Percentiles rank a stretch among this genome's conserved stretches.
Conservation (phyloP, 176 grass and related monocot genomes). For the Echinochloa phyllopogon region DNA sequence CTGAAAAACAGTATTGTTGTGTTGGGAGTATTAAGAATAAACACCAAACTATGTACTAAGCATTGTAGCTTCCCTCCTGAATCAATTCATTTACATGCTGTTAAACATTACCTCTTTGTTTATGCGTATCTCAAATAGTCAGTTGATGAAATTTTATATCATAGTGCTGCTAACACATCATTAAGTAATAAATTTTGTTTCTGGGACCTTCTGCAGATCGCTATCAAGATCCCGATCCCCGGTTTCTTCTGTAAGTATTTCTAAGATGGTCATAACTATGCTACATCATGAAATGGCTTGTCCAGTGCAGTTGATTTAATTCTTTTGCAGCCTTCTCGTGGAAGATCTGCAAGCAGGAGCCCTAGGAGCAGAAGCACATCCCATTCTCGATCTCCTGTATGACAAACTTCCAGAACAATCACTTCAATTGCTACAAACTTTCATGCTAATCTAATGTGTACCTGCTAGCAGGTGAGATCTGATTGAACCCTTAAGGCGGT, state of each 20-base stretch:
- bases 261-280: background rate
- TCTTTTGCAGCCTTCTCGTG: conserved; percentile 35
- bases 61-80: background rate
- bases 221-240: conserved; percentile 42
- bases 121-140: background rate
- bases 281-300: background rate
- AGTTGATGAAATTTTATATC: background rate
- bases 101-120: background rate
- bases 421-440: background rate
- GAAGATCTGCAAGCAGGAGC: conserved; percentile 49
- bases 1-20: conserved; percentile 1
- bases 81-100: conserved; percentile 6
- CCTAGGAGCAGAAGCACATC: conserved; percentile 50
- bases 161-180: background rate
- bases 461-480: conserved; percentile 46
- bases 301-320: conserved; percentile 1
- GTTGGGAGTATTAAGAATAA: background rate
- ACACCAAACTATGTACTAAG: background rate
- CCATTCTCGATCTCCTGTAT: conserved; percentile 46
- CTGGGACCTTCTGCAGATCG: conserved; percentile 39
- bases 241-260: conserved; percentile 45
- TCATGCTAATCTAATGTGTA: background rate
- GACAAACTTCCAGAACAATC: background rate
- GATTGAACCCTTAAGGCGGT: conserved; percentile 29
- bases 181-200: conserved; percentile 29